A percentile compares a stretch with the other conserved stretches of the same genome.
Conservation (phyloP, 345 rosid species). For the Mercurialis annua region DNA sequence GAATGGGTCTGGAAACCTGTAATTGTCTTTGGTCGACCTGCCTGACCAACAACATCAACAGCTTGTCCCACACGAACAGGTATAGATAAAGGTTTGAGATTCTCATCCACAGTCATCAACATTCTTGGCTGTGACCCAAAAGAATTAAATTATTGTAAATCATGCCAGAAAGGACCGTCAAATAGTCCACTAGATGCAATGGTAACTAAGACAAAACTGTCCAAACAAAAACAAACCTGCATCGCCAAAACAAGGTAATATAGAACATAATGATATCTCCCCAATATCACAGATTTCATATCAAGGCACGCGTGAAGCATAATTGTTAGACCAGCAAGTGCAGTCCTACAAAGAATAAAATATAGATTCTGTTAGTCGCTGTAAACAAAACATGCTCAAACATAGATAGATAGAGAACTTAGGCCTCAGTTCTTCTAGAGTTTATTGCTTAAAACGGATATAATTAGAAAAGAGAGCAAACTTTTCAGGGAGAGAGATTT, state of each 20-base stretch:
- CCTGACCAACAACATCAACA: slow-evolving; percentile 95
- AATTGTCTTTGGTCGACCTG: slow-evolving; percentile 93
- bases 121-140: slow-evolving; percentile 72
- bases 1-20: slow-evolving; percentile 98
- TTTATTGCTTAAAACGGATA: not conserved
- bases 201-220: not conserved
- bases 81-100: slow-evolving; percentile 73
- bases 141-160: not conserved
- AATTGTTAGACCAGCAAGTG: slow-evolving; percentile 84
- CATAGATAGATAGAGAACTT: not conserved
- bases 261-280: slow-evolving; percentile 84
- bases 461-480: not conserved
- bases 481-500: slow-evolving; percentile 16
- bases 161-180: not conserved
- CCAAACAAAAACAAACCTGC: slow-evolving; percentile 55
- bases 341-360: slow-evolving; percentile 42
- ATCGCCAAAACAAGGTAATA: slow-evolving; percentile 91
- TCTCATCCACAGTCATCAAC: slow-evolving; percentile 82
- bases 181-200: not conserved
- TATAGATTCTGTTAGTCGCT: not conserved
- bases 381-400: not conserved
- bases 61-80: slow-evolving; percentile 96
- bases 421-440: not conserved
- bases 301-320: slow-evolving; percentile 88
- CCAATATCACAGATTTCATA: slow-evolving; percentile 72